Base-by-base conservation (phyloP, 140 eudicot genomes). In the Stevia rebaudiana region DNA sequence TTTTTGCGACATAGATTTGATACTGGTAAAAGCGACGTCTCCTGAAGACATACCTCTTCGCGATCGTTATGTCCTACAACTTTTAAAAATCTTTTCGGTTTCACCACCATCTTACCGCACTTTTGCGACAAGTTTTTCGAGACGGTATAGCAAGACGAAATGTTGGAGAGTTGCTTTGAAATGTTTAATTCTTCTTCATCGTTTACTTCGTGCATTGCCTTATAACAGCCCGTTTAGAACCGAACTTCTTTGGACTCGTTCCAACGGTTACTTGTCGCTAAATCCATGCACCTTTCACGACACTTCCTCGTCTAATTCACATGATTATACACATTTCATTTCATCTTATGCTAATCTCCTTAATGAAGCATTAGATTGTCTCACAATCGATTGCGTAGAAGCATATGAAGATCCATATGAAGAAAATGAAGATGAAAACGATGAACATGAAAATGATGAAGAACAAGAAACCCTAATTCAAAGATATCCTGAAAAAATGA, bases 111-210 rank as follows among this genome's bases (percentile, higher is more conserved):
- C 95, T 0, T 76, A 76, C 61, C 79, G 70, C 0, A 63, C 78
- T 17, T 87, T 87, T 50, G 74, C 84, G 3, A 42, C 77, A 5
- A 67, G 78, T 47, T 84, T 87, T 53, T 28, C 83, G 0, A 72
- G 81, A 0, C 76, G 95, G 31, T 84, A 84, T 70, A 65, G 64
- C 51, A 79, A 64, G 35, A 84, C 95, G 0, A 60, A 55, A 6
- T 71, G 83, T 57, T 87, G 94, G 95, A 70, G 84, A 43, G 95
- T 84, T 13, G 89, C 95, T 9, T 68, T 88, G 15, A 88, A 84
- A 69, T 88, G 94, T 10, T 65, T 88, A 2, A 63, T 77, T 47
- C 89, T 88, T 63, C 89, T 88, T 56, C 95, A 88, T 46, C 85
- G 94, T 49, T 74, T 84, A 58, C 84, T 83, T 15, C 80, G 83